Evolutionary conservation across 2,329 filamentous ascomycete genomes (phyloP).

Genomic region (Leptographium galeiforme): DNA sequence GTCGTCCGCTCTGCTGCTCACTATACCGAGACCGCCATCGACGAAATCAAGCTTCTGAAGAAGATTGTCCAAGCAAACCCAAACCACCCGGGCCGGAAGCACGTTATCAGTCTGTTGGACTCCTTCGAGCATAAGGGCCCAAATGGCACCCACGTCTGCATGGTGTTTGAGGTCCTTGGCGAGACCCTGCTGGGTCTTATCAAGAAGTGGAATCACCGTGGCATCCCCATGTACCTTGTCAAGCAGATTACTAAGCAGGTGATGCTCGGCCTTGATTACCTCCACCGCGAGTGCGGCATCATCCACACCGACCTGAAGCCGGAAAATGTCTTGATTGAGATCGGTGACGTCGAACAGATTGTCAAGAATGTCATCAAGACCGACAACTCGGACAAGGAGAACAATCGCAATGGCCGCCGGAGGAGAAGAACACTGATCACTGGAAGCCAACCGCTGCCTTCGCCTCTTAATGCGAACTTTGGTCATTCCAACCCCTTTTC

Average conservation of each 20-base stretch:
- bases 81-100: conserved; percentile 81
- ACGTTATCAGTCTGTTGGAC: conserved; percentile 91
- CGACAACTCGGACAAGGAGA: conserved; percentile 62
- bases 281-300: conserved; percentile 96
- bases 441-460: conserved; percentile 89
- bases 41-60: conserved; percentile 97
- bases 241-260: conserved; percentile 99
- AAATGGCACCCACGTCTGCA: conserved; percentile 92
- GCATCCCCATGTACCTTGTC: conserved; percentile 89
- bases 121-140: conserved; percentile 97
- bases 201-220: conserved; percentile 96
- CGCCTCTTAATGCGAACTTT: conserved; percentile 85
- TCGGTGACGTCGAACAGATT: conserved; percentile 96
- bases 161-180: conserved; percentile 96
- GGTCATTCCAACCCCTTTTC: conserved; percentile 61
- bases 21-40: conserved; percentile 96
- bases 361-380: conserved; percentile 92
- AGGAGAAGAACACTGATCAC: conserved; percentile 89
- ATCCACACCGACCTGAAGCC: conserved; percentile 97
- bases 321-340: conserved; percentile 96
- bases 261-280: conserved; percentile 83
- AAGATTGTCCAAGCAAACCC: conserved; percentile 94
- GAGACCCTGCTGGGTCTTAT: conserved; percentile 91
- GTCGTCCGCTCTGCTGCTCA: conserved; percentile 95
- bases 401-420: conserved; percentile 81